Evolutionary conservation across 495 filamentous ascomycete species (phyloP).

Genomic region (Talaromyces trachyspermus): DNA sequence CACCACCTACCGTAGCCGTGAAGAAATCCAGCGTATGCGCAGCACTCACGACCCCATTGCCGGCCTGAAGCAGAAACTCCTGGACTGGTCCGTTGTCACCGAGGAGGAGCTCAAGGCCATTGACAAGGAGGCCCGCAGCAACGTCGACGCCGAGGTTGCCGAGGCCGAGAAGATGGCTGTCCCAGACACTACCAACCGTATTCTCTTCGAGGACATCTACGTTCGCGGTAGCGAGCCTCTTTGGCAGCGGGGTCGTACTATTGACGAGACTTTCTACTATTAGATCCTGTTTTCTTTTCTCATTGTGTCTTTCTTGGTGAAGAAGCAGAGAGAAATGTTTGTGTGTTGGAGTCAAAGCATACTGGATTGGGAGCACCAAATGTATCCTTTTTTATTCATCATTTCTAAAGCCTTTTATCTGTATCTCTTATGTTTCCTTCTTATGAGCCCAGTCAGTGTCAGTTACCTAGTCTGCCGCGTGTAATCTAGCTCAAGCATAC

Average conservation of each 20-base stretch:
- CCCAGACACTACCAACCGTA: conserved; percentile 69
- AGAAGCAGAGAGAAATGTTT: no score
- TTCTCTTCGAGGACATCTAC: conserved; percentile 95
- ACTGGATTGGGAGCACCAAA: conserved; percentile 2
- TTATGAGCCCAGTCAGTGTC: neutral
- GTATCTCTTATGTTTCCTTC: neutral
- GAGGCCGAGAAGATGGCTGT: conserved; percentile 77
- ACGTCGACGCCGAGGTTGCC: conserved; percentile 85
- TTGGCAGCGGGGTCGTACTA: conserved; percentile 81
- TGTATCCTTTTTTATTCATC: neutral
- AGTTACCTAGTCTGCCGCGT: neutral
- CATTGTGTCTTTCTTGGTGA: neutral
- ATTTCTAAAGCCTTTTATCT: neutral
- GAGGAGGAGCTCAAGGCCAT: conserved; percentile 97
- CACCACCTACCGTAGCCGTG: conserved; percentile 97
- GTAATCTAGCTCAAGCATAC: conserved; percentile 1
- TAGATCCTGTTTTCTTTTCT: conserved; percentile 19
- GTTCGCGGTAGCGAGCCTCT: conserved; percentile 82
- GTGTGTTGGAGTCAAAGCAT: neutral
- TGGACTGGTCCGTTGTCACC: conserved; percentile 85
- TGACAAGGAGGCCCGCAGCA: conserved; percentile 80
- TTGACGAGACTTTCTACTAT: conserved; percentile 94
- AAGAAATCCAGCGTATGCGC: conserved; percentile 99
- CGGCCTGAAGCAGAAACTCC: conserved; percentile 92
- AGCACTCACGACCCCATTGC: conserved; percentile 97